Conservation (phyloP, 768 basidiomycete genomes). For the Leucocoprinus leucothites region DNA sequence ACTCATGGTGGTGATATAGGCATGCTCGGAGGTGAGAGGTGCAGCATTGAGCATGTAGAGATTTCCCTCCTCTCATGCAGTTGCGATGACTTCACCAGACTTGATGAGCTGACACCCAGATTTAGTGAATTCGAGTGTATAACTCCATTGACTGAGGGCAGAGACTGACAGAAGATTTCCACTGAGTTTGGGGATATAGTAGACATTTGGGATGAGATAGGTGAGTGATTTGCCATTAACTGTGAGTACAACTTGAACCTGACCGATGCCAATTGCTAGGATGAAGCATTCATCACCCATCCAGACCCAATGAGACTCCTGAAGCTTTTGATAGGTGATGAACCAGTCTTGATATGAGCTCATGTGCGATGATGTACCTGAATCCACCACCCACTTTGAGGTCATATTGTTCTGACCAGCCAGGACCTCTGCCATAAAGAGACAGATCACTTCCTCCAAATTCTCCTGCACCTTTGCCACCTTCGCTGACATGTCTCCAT, state of each 20-base stretch:
- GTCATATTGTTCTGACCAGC: neutral
- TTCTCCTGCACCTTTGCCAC: neutral
- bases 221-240: neutral
- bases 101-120: no score
- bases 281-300: conserved; percentile 16
- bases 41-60: no score
- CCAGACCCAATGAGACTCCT: conserved; percentile 12
- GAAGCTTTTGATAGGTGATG: conserved; percentile 5
- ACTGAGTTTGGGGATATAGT: neutral
- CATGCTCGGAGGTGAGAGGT: no score
- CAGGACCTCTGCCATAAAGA: conserved; percentile 11
- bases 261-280: conserved; percentile 1
- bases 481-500: conserved; percentile 9
- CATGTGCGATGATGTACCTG: conserved; percentile 16
- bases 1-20: no score
- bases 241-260: neutral
- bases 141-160: neutral
- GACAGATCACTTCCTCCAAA: neutral
- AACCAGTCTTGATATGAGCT: conserved; percentile 14
- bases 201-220: neutral
- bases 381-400: conserved; percentile 15
- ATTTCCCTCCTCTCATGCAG: no score
- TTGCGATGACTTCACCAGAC: no score
- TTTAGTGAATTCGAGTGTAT: no score
- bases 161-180: neutral